phyloP scores from a whole-genome alignment of 2,329 filamentous ascomycete genomes.

The Botrytis sinoallii region DNA sequence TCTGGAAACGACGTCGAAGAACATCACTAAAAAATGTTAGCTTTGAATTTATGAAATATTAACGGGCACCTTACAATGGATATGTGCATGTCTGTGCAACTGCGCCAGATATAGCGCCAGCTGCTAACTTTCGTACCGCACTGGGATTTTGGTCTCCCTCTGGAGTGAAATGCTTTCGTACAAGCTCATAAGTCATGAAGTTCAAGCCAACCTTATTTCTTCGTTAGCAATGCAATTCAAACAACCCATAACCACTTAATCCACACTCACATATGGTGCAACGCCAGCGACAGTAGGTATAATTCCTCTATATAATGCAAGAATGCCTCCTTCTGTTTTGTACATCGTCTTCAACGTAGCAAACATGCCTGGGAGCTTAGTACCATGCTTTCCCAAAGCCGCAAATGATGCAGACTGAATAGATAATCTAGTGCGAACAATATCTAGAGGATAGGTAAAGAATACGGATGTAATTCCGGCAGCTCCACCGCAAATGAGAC shows the following conservation, averaged over 20 bases:
- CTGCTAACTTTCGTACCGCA: slow-evolving; percentile 75
- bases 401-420: slow-evolving; percentile 97
- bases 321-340: slow-evolving; percentile 79
- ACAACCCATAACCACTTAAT: not conserved
- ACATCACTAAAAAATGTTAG: slow-evolving; percentile 64
- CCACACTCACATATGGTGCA: slow-evolving; percentile 75
- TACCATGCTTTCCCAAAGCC: slow-evolving; percentile 59
- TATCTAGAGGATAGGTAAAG: slow-evolving; percentile 94
- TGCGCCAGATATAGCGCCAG: slow-evolving; percentile 91
- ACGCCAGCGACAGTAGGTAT: slow-evolving; percentile 92
- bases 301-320: slow-evolving; percentile 90
- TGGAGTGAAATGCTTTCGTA: slow-evolving; percentile 77
- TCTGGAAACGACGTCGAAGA: slow-evolving; percentile 88
- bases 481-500: slow-evolving; percentile 83
- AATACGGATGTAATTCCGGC: slow-evolving; percentile 95
- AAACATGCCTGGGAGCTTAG: slow-evolving; percentile 88
- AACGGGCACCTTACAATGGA: slow-evolving; percentile 70
- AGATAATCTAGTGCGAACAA: slow-evolving; percentile 90
- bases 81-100: slow-evolving; percentile 98
- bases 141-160: slow-evolving; percentile 84
- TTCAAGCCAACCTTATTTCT: slow-evolving; percentile 76
- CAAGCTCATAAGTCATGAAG: slow-evolving; percentile 96
- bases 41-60: slow-evolving; percentile 25
- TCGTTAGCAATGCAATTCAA: slow-evolving; percentile 9
- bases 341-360: slow-evolving; percentile 80